Percentiles rank a stretch among this genome's conserved stretches.
These are phyloP conservation scores for Harringtonia aguacate DNA, from an alignment of 2,329 filamentous ascomycete genomes.

Conservation along the genomic window DNA sequence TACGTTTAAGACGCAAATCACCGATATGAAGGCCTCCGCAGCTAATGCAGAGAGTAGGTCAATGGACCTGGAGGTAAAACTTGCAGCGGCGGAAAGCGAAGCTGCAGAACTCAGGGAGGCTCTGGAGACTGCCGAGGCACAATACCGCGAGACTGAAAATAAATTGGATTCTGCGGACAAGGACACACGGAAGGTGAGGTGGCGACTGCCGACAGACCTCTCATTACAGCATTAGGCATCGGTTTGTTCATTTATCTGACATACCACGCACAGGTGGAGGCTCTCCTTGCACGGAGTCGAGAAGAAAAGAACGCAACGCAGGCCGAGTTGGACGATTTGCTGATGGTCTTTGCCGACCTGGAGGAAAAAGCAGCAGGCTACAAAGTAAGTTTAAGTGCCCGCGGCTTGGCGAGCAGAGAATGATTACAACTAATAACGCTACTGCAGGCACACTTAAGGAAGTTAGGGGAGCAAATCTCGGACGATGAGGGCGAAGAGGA, in stretches of 20 bases:
- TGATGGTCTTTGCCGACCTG: conserved; percentile 71
- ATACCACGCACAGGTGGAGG: conserved; percentile 17
- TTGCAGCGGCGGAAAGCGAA: conserved; percentile 14
- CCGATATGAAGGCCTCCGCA: conserved; percentile 12
- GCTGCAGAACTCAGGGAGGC: conserved; percentile 13
- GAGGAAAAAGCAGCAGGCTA: conserved; percentile 69
- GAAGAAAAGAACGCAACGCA: conserved; percentile 54
- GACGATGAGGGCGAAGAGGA: conserved; percentile 63
- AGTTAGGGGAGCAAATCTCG: conserved; percentile 59
- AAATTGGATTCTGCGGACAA: conserved; percentile 18
- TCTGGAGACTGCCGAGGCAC: conserved; percentile 16
- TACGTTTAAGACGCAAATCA: conserved; percentile 31
- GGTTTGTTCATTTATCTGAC: background rate
- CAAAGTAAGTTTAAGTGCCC: conserved; percentile 44
- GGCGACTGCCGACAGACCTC: background rate
- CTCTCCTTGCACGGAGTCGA: conserved; percentile 36
- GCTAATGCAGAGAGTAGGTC: conserved; percentile 12
- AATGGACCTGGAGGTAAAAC: conserved; percentile 18
- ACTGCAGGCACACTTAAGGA: conserved; percentile 45
- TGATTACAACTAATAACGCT: background rate
- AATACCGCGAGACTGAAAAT: conserved; percentile 18
- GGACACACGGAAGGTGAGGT: conserved; percentile 17
- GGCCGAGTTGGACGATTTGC: conserved; percentile 66
- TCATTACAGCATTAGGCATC: background rate
- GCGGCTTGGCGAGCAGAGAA: background rate